Percentiles rank a stretch among this genome's conserved stretches.
Conservation (phyloP, 2,329 filamentous ascomycete species). For the Neonectria hederae region DNA sequence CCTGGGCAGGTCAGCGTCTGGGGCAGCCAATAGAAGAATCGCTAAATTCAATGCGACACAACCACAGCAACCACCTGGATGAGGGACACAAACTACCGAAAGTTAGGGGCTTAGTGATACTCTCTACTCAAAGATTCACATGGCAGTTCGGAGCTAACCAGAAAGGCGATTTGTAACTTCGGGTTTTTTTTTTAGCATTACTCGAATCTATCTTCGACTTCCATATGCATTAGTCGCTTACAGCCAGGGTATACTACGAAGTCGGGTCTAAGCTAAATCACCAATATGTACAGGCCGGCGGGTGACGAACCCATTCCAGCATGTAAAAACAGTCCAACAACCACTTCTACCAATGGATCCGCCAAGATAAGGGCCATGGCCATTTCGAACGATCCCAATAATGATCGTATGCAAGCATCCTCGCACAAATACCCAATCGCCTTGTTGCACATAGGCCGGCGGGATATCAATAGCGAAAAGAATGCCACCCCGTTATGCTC, state of each 20-base stretch:
- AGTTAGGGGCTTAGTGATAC: neutral
- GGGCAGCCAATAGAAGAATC: slow-evolving; percentile 31
- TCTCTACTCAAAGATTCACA: no score
- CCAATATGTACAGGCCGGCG: slow-evolving; percentile 42
- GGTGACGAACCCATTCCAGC: slow-evolving; percentile 28
- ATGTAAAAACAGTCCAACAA: slow-evolving; percentile 38
- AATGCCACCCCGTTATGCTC: slow-evolving; percentile 33
- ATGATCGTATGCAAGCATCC: slow-evolving; percentile 35
- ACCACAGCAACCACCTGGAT: neutral
- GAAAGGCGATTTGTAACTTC: neutral
- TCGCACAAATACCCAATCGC: slow-evolving; percentile 38
- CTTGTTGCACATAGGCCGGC: slow-evolving; percentile 21
- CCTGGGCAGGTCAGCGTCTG: slow-evolving; percentile 10
- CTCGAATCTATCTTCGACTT: slow-evolving; percentile 39
- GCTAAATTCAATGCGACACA: slow-evolving; percentile 11
- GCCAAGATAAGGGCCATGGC: slow-evolving; percentile 26
- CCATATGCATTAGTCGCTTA: slow-evolving; percentile 46
- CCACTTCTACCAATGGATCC: slow-evolving; percentile 31
- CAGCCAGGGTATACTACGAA: slow-evolving; percentile 51
- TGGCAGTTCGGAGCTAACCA: no score
- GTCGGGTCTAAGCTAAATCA: slow-evolving; percentile 46
- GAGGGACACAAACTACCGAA: neutral
- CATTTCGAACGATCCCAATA: slow-evolving; percentile 25
- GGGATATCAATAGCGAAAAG: slow-evolving; percentile 28
- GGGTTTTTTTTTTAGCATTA: slow-evolving; percentile 29